Evolutionary conservation across 1,284 basidiomycete species (phyloP), one percentile per base, ranked within the genome.

Genomic region (Marasmius tenuissimus): DNA sequence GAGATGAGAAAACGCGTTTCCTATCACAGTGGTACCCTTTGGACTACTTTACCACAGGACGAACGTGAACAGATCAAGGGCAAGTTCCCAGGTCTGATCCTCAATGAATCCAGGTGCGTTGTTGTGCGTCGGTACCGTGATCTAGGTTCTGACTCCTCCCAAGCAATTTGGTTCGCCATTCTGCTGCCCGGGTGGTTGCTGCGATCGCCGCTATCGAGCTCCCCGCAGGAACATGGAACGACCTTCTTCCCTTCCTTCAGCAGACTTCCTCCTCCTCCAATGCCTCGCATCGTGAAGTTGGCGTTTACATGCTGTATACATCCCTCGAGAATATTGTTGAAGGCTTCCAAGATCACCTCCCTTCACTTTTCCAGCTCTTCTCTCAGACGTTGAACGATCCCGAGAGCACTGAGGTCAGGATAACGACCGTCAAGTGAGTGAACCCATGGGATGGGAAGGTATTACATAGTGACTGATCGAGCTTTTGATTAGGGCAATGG

Each of bases 1-100:
- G 97, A 99, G 80, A 83, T 98, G 71, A 85, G 97, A 68, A 99
- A 99, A 83, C 91, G 97, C 64, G 85, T 99, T 61, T 76, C 83
- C 33, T 85, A 88, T 74, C 91, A 90, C 70, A 91, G 90, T 68
- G 92, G 92, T 59, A 89, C 87, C 74, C 78, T 96, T 45, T 98
- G 97, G 97, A 82, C 87, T 45, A 82, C 87, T 69, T 85, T 95
- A 60, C 77, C 87, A 49, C 84, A 86, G 71, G 78, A 84, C 54
- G 83, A 92, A 64, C 89, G 97, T 58, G 81, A 88, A 66, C 84
- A 93, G 72, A 94, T 99, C 80, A 99, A 98, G 81, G 75, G 78
- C 58, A 89, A 91, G 72, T 79, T 98, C 42, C 90, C 97, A 16
- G 83, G 92, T 68, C 80, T 94, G 62, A 87, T 96, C 65, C 79